phyloP scores from a whole-genome alignment of 1,139 yeast species.

The Hanseniaspora gamundiae region DNA sequence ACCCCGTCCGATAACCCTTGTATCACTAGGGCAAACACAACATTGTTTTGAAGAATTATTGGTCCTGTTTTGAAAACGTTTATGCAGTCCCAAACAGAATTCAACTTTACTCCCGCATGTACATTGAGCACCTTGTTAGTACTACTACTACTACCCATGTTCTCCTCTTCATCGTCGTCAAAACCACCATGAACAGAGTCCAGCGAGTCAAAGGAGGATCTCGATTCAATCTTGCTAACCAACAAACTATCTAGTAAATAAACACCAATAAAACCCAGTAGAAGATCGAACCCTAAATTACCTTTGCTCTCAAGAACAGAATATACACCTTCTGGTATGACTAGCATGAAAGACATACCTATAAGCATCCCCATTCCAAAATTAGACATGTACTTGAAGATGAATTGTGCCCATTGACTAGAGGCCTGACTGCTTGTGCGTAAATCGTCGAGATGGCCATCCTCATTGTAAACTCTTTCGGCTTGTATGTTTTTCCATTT shows the following conservation, averaged over 20 bases:
- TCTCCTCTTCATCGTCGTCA: too few species aligned
- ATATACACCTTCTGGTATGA: slow-evolving; percentile 50
- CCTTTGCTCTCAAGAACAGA: slow-evolving; percentile 26
- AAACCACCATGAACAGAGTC: too few species aligned
- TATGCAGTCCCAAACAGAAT: not conserved
- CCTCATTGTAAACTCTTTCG: not conserved
- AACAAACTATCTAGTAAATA: slow-evolving; percentile 19
- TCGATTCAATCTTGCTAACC: slow-evolving; percentile 6
- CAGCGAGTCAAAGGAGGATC: too few species aligned
- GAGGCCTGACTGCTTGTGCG: not conserved
- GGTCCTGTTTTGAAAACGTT: slow-evolving; percentile 8
- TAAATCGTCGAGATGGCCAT: slow-evolving; percentile 10
- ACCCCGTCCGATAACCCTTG: slow-evolving; percentile 56
- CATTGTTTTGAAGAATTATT: slow-evolving; percentile 25
- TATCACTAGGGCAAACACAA: slow-evolving; percentile 44
- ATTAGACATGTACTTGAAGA: slow-evolving; percentile 24
- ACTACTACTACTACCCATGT: too few species aligned
- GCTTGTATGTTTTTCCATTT: slow-evolving; percentile 12
- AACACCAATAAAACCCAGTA: slow-evolving; percentile 22
- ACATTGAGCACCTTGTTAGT: too few species aligned
- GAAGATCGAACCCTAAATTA: slow-evolving; percentile 21
- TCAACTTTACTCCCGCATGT: not conserved
- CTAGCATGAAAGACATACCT: slow-evolving; percentile 43
- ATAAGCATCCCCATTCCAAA: slow-evolving; percentile 46
- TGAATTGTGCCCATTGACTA: not conserved